Evolutionary conservation across 495 filamentous ascomycete genomes (phyloP).

Genomic region (Podospora pseudoanserina): DNA sequence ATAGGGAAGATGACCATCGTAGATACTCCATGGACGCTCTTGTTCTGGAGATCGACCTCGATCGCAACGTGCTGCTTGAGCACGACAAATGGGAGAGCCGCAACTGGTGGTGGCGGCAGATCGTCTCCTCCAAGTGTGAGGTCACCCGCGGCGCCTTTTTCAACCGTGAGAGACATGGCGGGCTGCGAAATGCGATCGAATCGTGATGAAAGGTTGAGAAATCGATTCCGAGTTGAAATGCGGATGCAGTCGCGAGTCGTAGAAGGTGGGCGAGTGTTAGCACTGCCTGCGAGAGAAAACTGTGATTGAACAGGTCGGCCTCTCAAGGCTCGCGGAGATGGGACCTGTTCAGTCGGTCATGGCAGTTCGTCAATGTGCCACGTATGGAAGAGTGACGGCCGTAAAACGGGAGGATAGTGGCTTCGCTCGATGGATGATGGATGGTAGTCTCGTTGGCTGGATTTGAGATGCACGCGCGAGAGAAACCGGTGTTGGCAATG

Average conservation of each 20-base stretch:
- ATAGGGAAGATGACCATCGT: slow-evolving; percentile 75
- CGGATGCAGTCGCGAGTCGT: background rate
- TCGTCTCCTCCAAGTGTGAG: slow-evolving; percentile 8
- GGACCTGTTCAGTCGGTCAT: slow-evolving; percentile 18
- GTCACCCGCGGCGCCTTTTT: slow-evolving; percentile 12
- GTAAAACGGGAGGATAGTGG: background rate
- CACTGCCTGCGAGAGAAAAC: background rate
- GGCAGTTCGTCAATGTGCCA: slow-evolving; percentile 8
- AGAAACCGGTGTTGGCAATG: background rate
- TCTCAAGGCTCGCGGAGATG: slow-evolving; percentile 14
- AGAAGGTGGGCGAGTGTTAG: background rate
- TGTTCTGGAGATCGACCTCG: slow-evolving; percentile 77
- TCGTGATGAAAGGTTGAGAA: background rate
- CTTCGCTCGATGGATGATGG: background rate
- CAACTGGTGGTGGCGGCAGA: slow-evolving; percentile 1
- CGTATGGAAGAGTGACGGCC: background rate
- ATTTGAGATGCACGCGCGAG: background rate
- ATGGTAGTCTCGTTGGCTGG: background rate
- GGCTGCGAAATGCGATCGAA: background rate
- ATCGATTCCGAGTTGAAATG: background rate
- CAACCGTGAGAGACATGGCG: slow-evolving; percentile 14
- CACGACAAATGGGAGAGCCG: slow-evolving; percentile 45
- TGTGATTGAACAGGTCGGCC: slow-evolving; percentile 4
- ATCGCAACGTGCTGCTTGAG: slow-evolving; percentile 82
- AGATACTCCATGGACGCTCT: slow-evolving; percentile 71